phyloP scores from a whole-genome alignment of 805 yeast species.

The Suhomyces vadensis region DNA sequence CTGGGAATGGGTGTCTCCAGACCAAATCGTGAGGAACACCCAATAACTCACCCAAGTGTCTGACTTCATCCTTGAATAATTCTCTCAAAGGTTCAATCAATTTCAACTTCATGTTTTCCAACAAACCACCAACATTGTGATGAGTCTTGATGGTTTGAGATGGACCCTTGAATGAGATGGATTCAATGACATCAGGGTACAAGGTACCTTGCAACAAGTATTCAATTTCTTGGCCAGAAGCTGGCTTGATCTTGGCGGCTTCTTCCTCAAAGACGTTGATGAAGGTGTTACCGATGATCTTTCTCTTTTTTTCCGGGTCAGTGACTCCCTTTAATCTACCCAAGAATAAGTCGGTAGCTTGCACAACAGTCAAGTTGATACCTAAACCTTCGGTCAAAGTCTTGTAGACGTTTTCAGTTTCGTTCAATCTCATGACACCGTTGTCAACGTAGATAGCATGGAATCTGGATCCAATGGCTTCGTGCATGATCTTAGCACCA shows the following conservation, averaged over 20 bases:
- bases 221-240: constrained; percentile 86
- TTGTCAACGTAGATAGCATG: constrained; percentile 98
- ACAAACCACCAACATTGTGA: constrained; percentile 97
- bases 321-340: constrained; percentile 87
- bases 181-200: constrained; percentile 98
- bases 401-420: constrained; percentile 83
- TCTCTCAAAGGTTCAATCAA: constrained; percentile 98
- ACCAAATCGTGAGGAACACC: constrained; percentile 96
- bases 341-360: constrained; percentile 89
- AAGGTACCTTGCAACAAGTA: constrained; percentile 94
- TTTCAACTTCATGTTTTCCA: constrained; percentile 97
- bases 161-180: constrained; percentile 98
- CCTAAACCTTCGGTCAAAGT: constrained; percentile 92
- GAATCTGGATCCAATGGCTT: constrained; percentile 98
- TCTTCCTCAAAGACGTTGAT: constrained; percentile 96
- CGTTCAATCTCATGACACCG: constrained; percentile 95
- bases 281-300: constrained; percentile 96
- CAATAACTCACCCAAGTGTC: constrained; percentile 90
- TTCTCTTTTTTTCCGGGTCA: constrained; percentile 98
- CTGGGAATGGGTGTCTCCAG: constrained; percentile 99
- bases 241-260: constrained; percentile 88
- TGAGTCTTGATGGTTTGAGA: constrained; percentile 99
- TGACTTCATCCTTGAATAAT: constrained; percentile 97
- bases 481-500: constrained; percentile 96
- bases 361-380: constrained; percentile 90